Evolutionary conservation across 306 rosid species (phyloP), one percentile per base, ranked within the genome.

Genomic region (Casuarina equisetifolia): DNA sequence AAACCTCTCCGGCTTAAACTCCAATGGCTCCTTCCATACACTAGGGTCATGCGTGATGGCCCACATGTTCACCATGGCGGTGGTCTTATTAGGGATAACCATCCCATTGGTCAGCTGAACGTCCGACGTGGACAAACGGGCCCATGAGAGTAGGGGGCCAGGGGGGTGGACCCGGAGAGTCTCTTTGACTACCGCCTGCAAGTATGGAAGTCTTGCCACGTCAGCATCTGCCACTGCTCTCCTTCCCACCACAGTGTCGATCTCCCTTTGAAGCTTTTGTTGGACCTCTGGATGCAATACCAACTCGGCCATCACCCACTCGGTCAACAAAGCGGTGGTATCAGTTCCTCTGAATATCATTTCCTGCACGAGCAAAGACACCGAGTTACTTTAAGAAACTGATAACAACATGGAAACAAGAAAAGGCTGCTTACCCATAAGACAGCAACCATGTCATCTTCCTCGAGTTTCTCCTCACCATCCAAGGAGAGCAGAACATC

Each of bases 21-120:
- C 68, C 1, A 66, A 79, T 10, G 92, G 87, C 5, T 59, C 79
- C 4, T 81, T 71, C 90, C 92, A 88, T 36, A 86, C 73, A 40
- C 43, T 73, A 17, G 87, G 87, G 76, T 86, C 86, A 69, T 86
- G 92, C 0, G 90, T 84, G 20, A 88, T 88, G 71, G 88, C 87
- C 92, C 92, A 88, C 92, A 88, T 88, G 77, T 88, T 88, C 40
- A 88, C 88, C 90, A 88, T 86, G 55, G 92, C 90, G 3, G 88
- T 86, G 1, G 92, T 89, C 62, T 79, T 38, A 13, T 81, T 83
- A 1, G 92, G 92, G 62, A 89, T 51, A 20, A 86, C 69, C 90
- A 86, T 86, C 2, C 90, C 90, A 82, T 89, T 86, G 84, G 86
- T 84, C 59, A 86, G 87, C 38, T 84, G 87, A 62, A 86, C 87